Conservation (phyloP, 371 early-diverging fungal species). For the Actinomortierella wolfii region DNA sequence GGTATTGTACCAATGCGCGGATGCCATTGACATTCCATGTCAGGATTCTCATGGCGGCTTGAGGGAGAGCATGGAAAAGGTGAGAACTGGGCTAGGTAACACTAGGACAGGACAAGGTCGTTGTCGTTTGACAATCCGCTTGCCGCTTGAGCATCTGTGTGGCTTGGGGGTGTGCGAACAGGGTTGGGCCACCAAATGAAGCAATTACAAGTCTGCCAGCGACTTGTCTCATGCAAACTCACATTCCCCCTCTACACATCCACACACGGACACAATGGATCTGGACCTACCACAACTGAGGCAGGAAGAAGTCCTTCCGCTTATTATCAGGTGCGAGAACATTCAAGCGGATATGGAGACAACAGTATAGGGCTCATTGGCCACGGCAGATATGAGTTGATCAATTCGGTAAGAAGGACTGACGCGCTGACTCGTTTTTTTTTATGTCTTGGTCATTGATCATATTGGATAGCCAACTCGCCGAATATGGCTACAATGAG, state of each 20-base stretch:
- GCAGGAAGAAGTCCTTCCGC: constrained; percentile 59
- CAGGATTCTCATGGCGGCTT: constrained; percentile 55
- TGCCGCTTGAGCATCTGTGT: too few relatives aligned
- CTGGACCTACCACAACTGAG: constrained; percentile 40
- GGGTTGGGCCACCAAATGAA: too few relatives aligned
- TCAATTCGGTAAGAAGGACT: not conserved
- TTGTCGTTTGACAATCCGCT: too few relatives aligned
- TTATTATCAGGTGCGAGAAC: constrained; percentile 56
- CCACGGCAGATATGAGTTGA: not conserved
- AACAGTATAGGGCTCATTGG: not conserved
- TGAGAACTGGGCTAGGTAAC: too few relatives aligned
- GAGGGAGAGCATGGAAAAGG: too few relatives aligned
- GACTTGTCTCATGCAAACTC: too few relatives aligned
- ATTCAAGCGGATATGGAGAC: not conserved
- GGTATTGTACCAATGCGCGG: constrained; percentile 59
- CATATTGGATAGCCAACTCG: constrained; percentile 56
- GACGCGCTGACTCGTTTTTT: not conserved
- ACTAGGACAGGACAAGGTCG: too few relatives aligned
- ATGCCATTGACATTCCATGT: constrained; percentile 75
- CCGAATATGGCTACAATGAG: constrained; percentile 64
- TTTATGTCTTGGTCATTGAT: not conserved
- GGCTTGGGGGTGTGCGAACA: too few relatives aligned
- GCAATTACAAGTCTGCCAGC: too few relatives aligned
- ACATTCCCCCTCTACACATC: too few relatives aligned
- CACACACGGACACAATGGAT: not conserved